Evolutionary conservation across 495 filamentous ascomycete species (phyloP).

Genomic region (Penicillium pancosmium): DNA sequence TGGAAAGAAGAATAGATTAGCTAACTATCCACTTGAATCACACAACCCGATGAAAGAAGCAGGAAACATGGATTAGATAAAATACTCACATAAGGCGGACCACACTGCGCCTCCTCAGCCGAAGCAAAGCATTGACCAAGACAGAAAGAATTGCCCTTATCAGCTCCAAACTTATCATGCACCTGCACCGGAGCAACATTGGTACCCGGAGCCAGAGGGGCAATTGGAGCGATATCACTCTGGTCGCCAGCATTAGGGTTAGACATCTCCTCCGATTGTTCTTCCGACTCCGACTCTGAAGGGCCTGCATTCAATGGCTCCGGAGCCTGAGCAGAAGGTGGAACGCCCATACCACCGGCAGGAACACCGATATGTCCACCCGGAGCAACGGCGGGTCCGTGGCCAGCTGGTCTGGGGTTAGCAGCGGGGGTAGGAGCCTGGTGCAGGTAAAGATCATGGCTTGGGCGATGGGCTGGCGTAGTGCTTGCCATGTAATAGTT

Average conservation of each 20-base stretch:
- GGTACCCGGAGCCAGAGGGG: constrained; percentile 14
- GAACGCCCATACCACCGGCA: constrained; percentile 2
- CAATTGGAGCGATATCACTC: constrained; percentile 18
- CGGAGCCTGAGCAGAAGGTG: background rate
- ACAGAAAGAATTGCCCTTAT: constrained; percentile 35
- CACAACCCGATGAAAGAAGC: too few relatives aligned
- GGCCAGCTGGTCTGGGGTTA: background rate
- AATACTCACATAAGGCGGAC: constrained; percentile 22
- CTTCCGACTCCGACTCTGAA: background rate
- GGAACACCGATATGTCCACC: constrained; percentile 2
- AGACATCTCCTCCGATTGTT: background rate
- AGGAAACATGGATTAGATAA: background rate
- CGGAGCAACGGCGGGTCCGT: background rate
- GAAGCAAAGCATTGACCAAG: constrained; percentile 24
- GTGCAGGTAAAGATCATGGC: background rate
- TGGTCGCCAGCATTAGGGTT: background rate
- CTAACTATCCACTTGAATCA: background rate
- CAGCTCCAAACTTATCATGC: constrained; percentile 16
- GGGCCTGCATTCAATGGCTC: background rate
- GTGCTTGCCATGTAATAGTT: background rate
- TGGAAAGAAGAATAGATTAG: constrained; percentile 7
- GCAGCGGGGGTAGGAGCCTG: background rate
- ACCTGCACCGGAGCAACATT: constrained; percentile 19
- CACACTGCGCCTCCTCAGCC: constrained; percentile 19
- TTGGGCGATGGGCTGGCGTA: background rate